Base-by-base conservation (phyloP, 1,284 basidiomycete species). In the Phaffia rhodozyma region DNA sequence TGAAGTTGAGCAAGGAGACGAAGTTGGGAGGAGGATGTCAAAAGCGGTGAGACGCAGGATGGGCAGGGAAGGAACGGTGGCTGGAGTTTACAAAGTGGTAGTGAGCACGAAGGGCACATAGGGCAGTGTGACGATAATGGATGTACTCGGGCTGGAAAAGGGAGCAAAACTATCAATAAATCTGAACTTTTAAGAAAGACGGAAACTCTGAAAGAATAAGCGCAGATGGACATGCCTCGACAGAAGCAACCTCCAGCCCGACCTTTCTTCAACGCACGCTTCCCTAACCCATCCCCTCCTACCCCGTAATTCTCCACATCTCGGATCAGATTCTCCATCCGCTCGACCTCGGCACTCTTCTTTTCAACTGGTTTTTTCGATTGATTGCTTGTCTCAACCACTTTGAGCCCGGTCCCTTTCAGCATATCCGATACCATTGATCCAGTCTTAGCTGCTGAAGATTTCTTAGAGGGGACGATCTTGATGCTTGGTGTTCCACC, bases 211-310 rank as follows among this genome's bases (percentile, higher is more conserved):
- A 50, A 6, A 49, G 21, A 60, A 25, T 6, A 23, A 29, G 34
- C 13, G 34, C 18, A 48, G 49, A 23, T 13, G 29, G 32, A 48
- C 58, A 38, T 47, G 57, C 63, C 63, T 54, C 52, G 55, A 55
- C 63, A 65, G 32, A 65, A 65, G 23, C 63, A 65, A n/a, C 63
- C 63, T n/a, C 63, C 63, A 27, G 60, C 38, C 54, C 54, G 60
- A 23, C 32, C 57, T 55, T 65, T 65, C 59, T 65, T 65, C 18
- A 65, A 27, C 27, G 58, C 58, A n/a, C 63, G 29, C 55, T 61
- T 65, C 25, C 63, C 58, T 38, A 65, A 25, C 13, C 34, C 49
- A 11, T 25, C 52, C 0, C 54, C 62, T 13, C 48, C 29, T 30
- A 53, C 55, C 7, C 57, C 56, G 18, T 32, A 32, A 5, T 38